These are phyloP conservation scores for Daldinia vernicosa DNA, from an alignment of 495 filamentous ascomycete genomes.

Conservation along the genomic window DNA sequence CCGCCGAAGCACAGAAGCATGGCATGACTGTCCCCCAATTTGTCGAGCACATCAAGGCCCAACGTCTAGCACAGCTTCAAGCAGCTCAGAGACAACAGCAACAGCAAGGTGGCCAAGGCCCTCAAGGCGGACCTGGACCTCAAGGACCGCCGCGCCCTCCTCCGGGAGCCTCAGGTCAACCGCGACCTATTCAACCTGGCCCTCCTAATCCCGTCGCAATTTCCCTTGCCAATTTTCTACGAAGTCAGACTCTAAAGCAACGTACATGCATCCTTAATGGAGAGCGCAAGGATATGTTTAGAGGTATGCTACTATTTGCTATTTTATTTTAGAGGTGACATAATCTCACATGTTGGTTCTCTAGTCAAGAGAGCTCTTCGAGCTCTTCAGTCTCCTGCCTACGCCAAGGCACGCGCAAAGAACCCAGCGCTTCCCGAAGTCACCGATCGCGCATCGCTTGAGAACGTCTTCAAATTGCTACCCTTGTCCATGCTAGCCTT, in stretches of 20 bases:
- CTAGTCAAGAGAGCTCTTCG: slow-evolving; percentile 96
- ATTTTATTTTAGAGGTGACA: not conserved
- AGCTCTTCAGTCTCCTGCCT: slow-evolving; percentile 87
- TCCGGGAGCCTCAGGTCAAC: slow-evolving; percentile 55
- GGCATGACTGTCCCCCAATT: slow-evolving; percentile 81
- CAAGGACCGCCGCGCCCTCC: slow-evolving; percentile 52
- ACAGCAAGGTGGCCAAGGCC: slow-evolving; percentile 56
- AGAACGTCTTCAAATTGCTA: slow-evolving; percentile 94
- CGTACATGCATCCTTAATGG: slow-evolving; percentile 94
- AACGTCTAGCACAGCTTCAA: slow-evolving; percentile 68
- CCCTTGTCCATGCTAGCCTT: slow-evolving; percentile 95
- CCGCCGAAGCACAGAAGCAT: slow-evolving; percentile 74
- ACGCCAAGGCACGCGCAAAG: slow-evolving; percentile 86
- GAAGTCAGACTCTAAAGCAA: slow-evolving; percentile 84
- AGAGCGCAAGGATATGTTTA: slow-evolving; percentile 98
- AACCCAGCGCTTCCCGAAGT: slow-evolving; percentile 89
- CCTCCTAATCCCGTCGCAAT: slow-evolving; percentile 88
- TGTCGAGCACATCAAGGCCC: slow-evolving; percentile 71
- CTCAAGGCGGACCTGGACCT: slow-evolving; percentile 46
- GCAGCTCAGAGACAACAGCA: slow-evolving; percentile 73
- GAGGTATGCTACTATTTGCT: slow-evolving; percentile 63
- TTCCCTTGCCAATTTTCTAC: slow-evolving; percentile 89
- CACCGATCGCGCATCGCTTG: slow-evolving; percentile 82
- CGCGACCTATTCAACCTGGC: slow-evolving; percentile 70
- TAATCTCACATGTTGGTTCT: slow-evolving; percentile 13